Conservation (phyloP, 2,329 filamentous ascomycete genomes). For the Penicillium palitans region DNA sequence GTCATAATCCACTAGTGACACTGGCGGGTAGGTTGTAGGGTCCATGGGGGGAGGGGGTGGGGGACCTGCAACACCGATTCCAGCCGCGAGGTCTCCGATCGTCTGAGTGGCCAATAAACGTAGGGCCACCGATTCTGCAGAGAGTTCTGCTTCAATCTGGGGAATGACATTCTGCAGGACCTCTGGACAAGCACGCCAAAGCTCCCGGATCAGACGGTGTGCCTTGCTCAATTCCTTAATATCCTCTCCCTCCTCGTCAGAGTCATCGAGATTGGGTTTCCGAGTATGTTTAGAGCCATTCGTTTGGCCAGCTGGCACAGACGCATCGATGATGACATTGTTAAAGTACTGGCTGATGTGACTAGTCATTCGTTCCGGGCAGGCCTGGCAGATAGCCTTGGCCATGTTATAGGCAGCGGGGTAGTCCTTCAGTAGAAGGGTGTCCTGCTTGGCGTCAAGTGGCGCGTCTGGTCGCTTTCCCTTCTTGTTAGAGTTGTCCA, state of each 20-base stretch:
- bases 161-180: constrained; percentile 92
- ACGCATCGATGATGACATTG: constrained; percentile 90
- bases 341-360: constrained; percentile 96
- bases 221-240: constrained; percentile 86
- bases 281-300: constrained; percentile 54
- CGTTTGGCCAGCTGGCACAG: constrained; percentile 56
- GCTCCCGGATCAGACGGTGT: constrained; percentile 81
- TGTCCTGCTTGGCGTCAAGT: constrained; percentile 75
- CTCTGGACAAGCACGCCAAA: constrained; percentile 87
- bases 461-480: constrained; percentile 56
- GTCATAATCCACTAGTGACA: constrained; percentile 47
- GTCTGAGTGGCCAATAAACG: constrained; percentile 89
- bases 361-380: constrained; percentile 89
- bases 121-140: constrained; percentile 83
- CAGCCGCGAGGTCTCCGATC: constrained; percentile 89
- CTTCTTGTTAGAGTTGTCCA: constrained; percentile 55
- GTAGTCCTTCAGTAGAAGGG: constrained; percentile 79
- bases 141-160: constrained; percentile 87
- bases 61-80: constrained; percentile 87
- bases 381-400: constrained; percentile 86
- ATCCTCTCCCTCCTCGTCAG: constrained; percentile 74
- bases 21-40: constrained; percentile 78
- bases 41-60: constrained; percentile 72
- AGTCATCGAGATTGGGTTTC: constrained; percentile 57
- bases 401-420: constrained; percentile 96